Evolutionary conservation across 257 asterid species (phyloP).

Genomic region (Przewalskia tangutica): DNA sequence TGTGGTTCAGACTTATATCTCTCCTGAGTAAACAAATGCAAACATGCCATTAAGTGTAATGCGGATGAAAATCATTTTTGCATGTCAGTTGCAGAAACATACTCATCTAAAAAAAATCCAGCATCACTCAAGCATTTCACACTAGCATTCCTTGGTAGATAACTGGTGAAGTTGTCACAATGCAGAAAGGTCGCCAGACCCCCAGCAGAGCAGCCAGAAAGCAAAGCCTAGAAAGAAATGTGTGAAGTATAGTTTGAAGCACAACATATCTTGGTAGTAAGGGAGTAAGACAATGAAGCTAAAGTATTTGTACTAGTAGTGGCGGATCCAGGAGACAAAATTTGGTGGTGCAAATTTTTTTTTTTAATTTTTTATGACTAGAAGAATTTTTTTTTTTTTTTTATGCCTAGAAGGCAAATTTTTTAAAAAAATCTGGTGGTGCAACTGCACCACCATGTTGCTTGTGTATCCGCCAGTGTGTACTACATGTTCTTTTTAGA

Average conservation of each 20-base stretch:
- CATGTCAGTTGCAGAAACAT: slow-evolving; percentile 21
- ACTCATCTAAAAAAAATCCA: slow-evolving; percentile 83
- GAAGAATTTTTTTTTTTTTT: too few species aligned
- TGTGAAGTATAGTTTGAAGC: not conserved
- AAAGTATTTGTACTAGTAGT: not conserved
- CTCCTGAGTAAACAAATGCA: slow-evolving; percentile 32
- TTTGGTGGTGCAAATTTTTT: too few species aligned
- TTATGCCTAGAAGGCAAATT: too few species aligned
- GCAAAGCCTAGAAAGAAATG: slow-evolving; percentile 53
- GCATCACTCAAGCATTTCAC: slow-evolving; percentile 98
- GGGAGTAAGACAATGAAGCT: not conserved
- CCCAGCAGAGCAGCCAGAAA: slow-evolving; percentile 98
- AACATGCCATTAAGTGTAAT: not conserved
- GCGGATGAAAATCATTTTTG: not conserved
- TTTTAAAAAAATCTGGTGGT: too few species aligned
- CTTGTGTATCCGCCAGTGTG: too few species aligned
- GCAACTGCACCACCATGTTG: too few species aligned
- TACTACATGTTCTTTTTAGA: not conserved
- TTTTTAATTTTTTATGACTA: too few species aligned
- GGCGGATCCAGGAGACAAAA: too few species aligned
- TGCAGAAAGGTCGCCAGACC: slow-evolving; percentile 83
- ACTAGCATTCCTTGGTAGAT: slow-evolving; percentile 59
- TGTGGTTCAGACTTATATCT: slow-evolving; percentile 60
- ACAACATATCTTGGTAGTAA: not conserved
- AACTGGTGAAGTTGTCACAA: slow-evolving; percentile 61